Conservation (phyloP, 2,329 filamentous ascomycete genomes). For the Phaeophleospora eucalypticola region DNA sequence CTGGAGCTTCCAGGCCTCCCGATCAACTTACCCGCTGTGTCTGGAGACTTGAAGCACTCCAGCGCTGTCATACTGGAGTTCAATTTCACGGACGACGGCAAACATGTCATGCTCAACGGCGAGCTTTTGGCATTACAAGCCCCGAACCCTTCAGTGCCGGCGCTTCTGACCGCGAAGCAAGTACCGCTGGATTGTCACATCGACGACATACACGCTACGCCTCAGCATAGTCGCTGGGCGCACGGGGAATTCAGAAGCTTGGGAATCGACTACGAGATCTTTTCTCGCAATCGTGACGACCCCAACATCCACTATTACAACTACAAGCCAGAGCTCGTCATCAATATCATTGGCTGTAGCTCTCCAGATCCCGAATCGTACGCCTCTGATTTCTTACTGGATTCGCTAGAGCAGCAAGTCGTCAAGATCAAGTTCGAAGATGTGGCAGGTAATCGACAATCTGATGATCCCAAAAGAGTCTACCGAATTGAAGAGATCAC, state of each 20-base stretch:
- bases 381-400: slow-evolving; percentile 4
- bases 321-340: slow-evolving; percentile 10
- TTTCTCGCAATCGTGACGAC: slow-evolving; percentile 8
- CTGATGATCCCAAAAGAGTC: background rate
- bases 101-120: slow-evolving; percentile 10
- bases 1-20: slow-evolving; percentile 8
- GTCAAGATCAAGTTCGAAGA: slow-evolving; percentile 3
- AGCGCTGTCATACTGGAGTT: slow-evolving; percentile 7
- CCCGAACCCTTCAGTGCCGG: slow-evolving; percentile 8
- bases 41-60: background rate
- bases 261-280: slow-evolving; percentile 13
- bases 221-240: too few relatives aligned
- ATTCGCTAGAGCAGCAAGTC: slow-evolving; percentile 7
- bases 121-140: slow-evolving; percentile 8
- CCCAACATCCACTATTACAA: slow-evolving; percentile 12
- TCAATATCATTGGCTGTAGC: slow-evolving; percentile 11
- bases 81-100: slow-evolving; percentile 4
- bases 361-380: background rate
- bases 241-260: background rate
- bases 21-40: background rate
- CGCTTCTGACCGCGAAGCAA: slow-evolving; percentile 1
- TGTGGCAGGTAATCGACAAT: background rate
- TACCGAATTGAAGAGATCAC: slow-evolving; percentile 5
- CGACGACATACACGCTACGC: background rate
- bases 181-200: slow-evolving; percentile 3